These are phyloP conservation scores for Pestalotiopsis sp. DNA, from an alignment of 2,329 filamentous ascomycete genomes.

Conservation along the genomic window DNA sequence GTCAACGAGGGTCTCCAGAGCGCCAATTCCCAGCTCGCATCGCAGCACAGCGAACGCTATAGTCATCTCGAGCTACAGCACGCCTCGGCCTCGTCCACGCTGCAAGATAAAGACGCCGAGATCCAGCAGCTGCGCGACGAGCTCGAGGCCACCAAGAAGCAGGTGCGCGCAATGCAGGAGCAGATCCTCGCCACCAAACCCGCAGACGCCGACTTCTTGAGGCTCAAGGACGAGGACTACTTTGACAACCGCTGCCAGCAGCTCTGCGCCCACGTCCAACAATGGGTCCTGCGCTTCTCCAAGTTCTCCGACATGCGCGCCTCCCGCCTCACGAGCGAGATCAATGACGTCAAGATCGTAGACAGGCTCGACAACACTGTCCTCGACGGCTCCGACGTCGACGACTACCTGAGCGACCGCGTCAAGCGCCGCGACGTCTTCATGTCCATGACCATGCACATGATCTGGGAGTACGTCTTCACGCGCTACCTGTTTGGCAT, in stretches of 20 bases:
- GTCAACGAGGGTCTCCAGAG: constrained; percentile 80
- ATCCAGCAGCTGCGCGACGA: constrained; percentile 78
- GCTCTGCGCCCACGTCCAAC: constrained; percentile 92
- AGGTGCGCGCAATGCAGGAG: constrained; percentile 59
- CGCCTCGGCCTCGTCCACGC: constrained; percentile 62
- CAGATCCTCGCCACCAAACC: constrained; percentile 63
- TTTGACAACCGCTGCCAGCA: constrained; percentile 94
- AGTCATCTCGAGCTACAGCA: constrained; percentile 69
- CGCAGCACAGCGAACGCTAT: constrained; percentile 75
- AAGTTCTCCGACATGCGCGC: constrained; percentile 94
- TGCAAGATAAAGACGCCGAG: constrained; percentile 84
- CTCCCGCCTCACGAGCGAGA: constrained; percentile 80
- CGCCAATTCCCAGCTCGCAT: constrained; percentile 75
- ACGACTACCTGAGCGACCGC: constrained; percentile 83
- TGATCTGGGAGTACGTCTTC: constrained; percentile 99
- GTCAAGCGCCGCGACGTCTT: constrained; percentile 90
- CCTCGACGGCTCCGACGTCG: constrained; percentile 91
- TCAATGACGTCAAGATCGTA: constrained; percentile 90
- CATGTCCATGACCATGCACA: constrained; percentile 98
- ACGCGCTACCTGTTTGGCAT: constrained; percentile 98
- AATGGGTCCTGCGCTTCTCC: constrained; percentile 97
- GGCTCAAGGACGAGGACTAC: constrained; percentile 86
- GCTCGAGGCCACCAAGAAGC: constrained; percentile 70
- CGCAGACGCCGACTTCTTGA: constrained; percentile 73
- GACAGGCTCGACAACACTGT: constrained; percentile 93